Evolutionary conservation across 768 basidiomycete species (phyloP).

Genomic region (Collybiopsis confluens): DNA sequence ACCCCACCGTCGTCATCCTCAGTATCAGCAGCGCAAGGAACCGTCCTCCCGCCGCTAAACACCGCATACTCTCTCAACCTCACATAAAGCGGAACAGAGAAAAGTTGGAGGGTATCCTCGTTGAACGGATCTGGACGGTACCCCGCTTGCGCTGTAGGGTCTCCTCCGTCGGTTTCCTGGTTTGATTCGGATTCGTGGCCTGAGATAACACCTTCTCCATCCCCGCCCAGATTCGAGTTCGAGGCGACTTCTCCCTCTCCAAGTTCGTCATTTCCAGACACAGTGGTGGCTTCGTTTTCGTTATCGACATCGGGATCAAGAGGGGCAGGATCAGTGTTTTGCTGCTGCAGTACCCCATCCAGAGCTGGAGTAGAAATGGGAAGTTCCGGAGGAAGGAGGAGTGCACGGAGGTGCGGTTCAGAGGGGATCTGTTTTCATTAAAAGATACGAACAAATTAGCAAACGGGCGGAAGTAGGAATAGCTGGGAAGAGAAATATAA

Average conservation of each 20-base stretch:
- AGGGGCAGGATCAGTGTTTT: too few relatives aligned
- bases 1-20: conserved; percentile 5
- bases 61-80: conserved; percentile 51
- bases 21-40: neutral
- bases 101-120: conserved; percentile 30
- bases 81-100: conserved; percentile 52
- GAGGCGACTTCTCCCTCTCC: too few relatives aligned
- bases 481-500: neutral
- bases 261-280: too few relatives aligned
- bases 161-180: too few relatives aligned
- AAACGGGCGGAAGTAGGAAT: too few relatives aligned
- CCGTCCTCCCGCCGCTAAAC: neutral
- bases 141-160: neutral
- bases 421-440: conserved; percentile 19
- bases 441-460: too few relatives aligned
- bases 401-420: conserved; percentile 11
- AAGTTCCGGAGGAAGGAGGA: conserved; percentile 11
- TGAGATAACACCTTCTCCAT: neutral
- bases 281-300: too few relatives aligned
- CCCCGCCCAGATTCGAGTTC: too few relatives aligned
- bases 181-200: neutral
- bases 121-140: conserved; percentile 20
- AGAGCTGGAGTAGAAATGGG: too few relatives aligned
- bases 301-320: too few relatives aligned
- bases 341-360: neutral